Evolutionary conservation across 805 yeast species (phyloP).

Genomic region (Kuraishia hungarica): DNA sequence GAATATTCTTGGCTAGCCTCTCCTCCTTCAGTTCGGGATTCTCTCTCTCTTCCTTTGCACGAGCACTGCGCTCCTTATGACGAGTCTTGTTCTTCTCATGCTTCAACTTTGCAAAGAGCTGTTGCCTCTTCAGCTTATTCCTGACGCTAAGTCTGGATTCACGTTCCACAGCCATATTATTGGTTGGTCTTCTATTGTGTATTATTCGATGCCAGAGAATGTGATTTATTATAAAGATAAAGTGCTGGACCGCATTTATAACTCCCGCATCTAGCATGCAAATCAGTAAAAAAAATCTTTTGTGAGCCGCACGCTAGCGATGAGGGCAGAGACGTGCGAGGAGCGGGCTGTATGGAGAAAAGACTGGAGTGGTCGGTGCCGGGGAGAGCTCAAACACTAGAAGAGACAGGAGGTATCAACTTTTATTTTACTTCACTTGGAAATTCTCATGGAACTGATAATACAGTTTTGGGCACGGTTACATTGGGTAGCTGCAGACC

Average conservation of each 20-base stretch:
- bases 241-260: no score
- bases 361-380: no score
- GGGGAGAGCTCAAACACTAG: no score
- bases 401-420: no score
- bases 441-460: no score
- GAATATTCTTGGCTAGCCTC: slow-evolving; percentile 68
- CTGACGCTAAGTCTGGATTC: slow-evolving; percentile 39
- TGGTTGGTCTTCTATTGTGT: neutral
- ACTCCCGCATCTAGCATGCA: neutral
- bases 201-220: neutral
- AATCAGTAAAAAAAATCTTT: neutral
- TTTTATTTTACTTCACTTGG: no score
- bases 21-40: slow-evolving; percentile 79
- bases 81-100: slow-evolving; percentile 69
- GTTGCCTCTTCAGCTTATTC: slow-evolving; percentile 76
- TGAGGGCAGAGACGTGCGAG: neutral
- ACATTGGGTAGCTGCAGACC: no score
- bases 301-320: neutral
- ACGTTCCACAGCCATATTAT: slow-evolving; percentile 22
- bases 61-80: slow-evolving; percentile 66
- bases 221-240: neutral
- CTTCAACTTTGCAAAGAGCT: slow-evolving; percentile 64
- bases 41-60: slow-evolving; percentile 81
- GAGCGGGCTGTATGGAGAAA: neutral
- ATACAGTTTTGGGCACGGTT: no score